These are phyloP conservation scores for Parathielavia appendiculata DNA, from an alignment of 495 filamentous ascomycete genomes.

Conservation along the genomic window DNA sequence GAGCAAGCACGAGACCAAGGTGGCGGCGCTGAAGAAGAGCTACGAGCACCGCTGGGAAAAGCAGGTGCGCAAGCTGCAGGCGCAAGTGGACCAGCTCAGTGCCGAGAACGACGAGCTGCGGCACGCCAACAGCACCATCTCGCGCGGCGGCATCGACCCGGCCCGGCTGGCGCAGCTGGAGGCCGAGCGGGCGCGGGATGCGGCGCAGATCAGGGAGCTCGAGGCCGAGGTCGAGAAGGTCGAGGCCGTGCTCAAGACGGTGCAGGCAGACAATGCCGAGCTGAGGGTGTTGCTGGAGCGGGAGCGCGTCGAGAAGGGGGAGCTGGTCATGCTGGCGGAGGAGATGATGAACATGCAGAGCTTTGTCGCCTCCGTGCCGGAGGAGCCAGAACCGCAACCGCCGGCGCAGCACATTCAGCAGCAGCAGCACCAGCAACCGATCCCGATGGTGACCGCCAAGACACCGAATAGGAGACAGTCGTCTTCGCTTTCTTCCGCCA, in stretches of 20 bases:
- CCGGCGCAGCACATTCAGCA: neutral
- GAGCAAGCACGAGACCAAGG: slow-evolving; percentile 92
- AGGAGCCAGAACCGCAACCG: slow-evolving; percentile 15
- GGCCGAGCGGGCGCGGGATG: slow-evolving; percentile 46
- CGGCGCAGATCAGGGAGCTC: slow-evolving; percentile 52
- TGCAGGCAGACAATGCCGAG: slow-evolving; percentile 60
- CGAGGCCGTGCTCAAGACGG: slow-evolving; percentile 57
- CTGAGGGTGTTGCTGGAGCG: slow-evolving; percentile 61
- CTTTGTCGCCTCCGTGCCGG: slow-evolving; percentile 17
- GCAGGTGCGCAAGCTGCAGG: slow-evolving; percentile 69
- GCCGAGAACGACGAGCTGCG: slow-evolving; percentile 68
- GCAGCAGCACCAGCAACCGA: neutral
- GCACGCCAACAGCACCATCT: slow-evolving; percentile 55
- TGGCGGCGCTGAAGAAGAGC: slow-evolving; percentile 87
- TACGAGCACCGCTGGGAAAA: slow-evolving; percentile 89
- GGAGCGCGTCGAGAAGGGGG: slow-evolving; percentile 88
- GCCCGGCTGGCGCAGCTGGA: slow-evolving; percentile 42
- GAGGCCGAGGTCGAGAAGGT: slow-evolving; percentile 66
- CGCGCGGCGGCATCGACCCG: slow-evolving; percentile 52
- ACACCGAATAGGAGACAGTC: slow-evolving; percentile 15
- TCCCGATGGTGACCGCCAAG: neutral
- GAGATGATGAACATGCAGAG: slow-evolving; percentile 67
- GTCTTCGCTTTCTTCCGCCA: neutral
- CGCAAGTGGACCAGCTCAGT: slow-evolving; percentile 57
- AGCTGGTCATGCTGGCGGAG: slow-evolving; percentile 86